Evolutionary conservation across 78 protist species (phyloP).

Genomic region (Dictyostelium citrinum): DNA sequence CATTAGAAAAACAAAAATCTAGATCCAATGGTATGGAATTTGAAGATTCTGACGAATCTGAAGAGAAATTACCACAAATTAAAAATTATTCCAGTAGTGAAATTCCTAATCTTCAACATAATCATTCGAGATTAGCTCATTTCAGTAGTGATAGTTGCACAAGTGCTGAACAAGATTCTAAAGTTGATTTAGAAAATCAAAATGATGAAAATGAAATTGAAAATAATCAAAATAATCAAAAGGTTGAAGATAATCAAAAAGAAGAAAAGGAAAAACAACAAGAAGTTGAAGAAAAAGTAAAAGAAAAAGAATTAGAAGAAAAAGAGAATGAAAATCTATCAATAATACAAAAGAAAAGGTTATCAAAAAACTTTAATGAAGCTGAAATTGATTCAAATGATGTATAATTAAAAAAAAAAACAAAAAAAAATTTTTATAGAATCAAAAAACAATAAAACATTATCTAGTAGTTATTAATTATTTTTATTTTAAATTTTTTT

Average conservation of each 20-base stretch:
- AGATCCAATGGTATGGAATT: background rate
- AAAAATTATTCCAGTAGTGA: background rate
- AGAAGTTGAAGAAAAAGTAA: background rate
- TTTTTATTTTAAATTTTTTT: background rate
- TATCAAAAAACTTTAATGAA: background rate
- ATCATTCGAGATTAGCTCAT: background rate
- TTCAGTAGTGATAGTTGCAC: background rate
- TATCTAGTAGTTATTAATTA: too few relatives aligned
- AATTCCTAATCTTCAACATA: background rate
- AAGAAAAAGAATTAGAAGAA: background rate
- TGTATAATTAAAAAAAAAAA: background rate
- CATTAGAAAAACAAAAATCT: background rate
- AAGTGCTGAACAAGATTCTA: background rate
- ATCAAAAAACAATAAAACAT: background rate
- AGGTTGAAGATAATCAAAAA: background rate
- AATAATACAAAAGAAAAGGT: background rate
- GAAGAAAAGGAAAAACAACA: background rate
- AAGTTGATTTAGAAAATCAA: background rate
- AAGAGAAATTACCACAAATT: background rate
- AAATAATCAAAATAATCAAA: background rate
- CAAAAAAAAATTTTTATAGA: background rate
- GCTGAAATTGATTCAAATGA: background rate
- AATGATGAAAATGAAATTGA: background rate
- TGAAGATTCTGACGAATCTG: constrained; percentile 6
- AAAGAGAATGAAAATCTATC: background rate